phyloP scores from a whole-genome alignment of 441 rosid genomes.

The Adansonia gregorii region DNA sequence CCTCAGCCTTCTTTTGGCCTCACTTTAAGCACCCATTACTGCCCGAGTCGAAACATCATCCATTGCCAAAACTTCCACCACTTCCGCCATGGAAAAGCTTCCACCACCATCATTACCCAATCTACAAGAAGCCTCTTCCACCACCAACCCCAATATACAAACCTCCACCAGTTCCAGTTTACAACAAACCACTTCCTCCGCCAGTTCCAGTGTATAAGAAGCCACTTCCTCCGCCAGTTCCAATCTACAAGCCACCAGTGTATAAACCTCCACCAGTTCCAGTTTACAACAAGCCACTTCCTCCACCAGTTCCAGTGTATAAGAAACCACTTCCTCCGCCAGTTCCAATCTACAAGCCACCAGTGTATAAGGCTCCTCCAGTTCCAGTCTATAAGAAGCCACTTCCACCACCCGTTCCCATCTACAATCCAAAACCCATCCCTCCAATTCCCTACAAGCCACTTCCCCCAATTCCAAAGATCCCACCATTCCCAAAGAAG shows the following conservation, averaged over 20 bases:
- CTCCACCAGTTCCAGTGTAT: slow-evolving; percentile 33
- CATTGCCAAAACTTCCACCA: not conserved
- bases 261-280: slow-evolving; percentile 42
- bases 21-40: slow-evolving; percentile 43
- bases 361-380: not conserved
- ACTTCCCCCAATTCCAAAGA: slow-evolving; percentile 49
- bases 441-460: slow-evolving; percentile 30
- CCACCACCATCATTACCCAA: slow-evolving; percentile 26
- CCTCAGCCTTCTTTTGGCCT: slow-evolving; percentile 70
- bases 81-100: slow-evolving; percentile 14
- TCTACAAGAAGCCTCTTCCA: slow-evolving; percentile 34
- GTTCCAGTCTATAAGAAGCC: slow-evolving; percentile 30
- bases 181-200: slow-evolving; percentile 36
- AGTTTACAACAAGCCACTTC: slow-evolving; percentile 19
- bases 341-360: slow-evolving; percentile 21
- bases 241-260: slow-evolving; percentile 8
- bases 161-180: slow-evolving; percentile 36
- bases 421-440: slow-evolving; percentile 28
- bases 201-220: slow-evolving; percentile 37
- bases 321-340: slow-evolving; percentile 38
- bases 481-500: slow-evolving; percentile 44
- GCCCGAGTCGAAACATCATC: slow-evolving; percentile 43
- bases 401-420: slow-evolving; percentile 39
- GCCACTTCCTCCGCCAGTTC: slow-evolving; percentile 24
- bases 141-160: slow-evolving; percentile 25